Evolutionary conservation across 2,329 filamentous ascomycete species (phyloP).

Genomic region (Fusarium setosum): DNA sequence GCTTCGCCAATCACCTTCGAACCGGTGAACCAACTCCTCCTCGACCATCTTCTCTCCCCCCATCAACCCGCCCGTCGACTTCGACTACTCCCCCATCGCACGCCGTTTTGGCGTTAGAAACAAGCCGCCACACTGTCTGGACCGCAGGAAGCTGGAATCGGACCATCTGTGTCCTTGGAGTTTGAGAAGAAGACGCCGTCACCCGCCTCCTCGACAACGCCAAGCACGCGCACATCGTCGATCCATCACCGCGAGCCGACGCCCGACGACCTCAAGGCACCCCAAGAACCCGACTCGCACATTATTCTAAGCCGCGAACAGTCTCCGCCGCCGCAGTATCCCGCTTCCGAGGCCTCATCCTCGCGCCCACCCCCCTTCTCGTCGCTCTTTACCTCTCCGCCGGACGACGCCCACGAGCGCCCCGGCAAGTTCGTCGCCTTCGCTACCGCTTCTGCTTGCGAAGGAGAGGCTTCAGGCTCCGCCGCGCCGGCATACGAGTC

Average conservation of each 20-base stretch:
- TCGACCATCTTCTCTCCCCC: slow-evolving; percentile 21
- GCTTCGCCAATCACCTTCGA: slow-evolving; percentile 20
- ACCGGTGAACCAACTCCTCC: slow-evolving; percentile 29
- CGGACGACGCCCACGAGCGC: slow-evolving; percentile 50
- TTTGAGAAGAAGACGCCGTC: slow-evolving; percentile 46
- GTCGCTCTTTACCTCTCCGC: slow-evolving; percentile 63
- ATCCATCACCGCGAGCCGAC: slow-evolving; percentile 37
- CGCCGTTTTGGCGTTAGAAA: slow-evolving; percentile 22
- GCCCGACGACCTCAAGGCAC: slow-evolving; percentile 35
- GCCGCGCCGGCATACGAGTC: slow-evolving; percentile 68
- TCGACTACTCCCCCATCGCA: slow-evolving; percentile 16
- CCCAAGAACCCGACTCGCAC: slow-evolving; percentile 38
- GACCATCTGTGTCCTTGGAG: slow-evolving; percentile 51
- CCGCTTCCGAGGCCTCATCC: slow-evolving; percentile 64
- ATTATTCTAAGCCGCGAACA: slow-evolving; percentile 50
- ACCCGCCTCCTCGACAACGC: slow-evolving; percentile 40
- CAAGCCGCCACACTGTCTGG: slow-evolving; percentile 54
- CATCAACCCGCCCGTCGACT: slow-evolving; percentile 13
- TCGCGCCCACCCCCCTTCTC: slow-evolving; percentile 70
- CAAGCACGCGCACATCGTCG: slow-evolving; percentile 42
- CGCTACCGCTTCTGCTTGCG: slow-evolving; percentile 35
- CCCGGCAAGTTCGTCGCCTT: slow-evolving; percentile 47
- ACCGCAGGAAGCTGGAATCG: slow-evolving; percentile 46
- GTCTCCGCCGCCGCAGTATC: slow-evolving; percentile 71
- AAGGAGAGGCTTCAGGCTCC: slow-evolving; percentile 49